A percentile compares a stretch with the other conserved stretches of the same genome.
phyloP scores from a whole-genome alignment of 768 basidiomycete species.

The Lactarius psammicola region DNA sequence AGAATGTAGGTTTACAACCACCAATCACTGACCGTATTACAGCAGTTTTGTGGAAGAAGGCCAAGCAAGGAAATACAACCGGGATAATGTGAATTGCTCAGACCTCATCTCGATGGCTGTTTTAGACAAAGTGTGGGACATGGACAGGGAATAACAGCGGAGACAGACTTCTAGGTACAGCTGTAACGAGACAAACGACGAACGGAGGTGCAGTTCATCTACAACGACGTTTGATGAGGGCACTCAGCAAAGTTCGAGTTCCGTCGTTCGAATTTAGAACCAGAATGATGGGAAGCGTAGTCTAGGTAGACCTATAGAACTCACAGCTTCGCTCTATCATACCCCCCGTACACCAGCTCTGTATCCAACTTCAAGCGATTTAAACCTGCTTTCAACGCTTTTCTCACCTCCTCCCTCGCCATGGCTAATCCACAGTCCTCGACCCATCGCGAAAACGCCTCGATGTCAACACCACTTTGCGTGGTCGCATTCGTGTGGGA shows the following conservation, averaged over 20 bases:
- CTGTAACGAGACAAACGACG: neutral
- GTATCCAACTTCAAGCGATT: neutral
- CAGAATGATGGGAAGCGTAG: neutral
- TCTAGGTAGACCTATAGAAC: neutral
- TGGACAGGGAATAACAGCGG: too few relatives aligned
- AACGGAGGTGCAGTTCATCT: neutral
- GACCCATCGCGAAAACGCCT: slow-evolving; percentile 56
- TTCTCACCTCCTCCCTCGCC: slow-evolving; percentile 33
- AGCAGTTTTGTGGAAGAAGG: slow-evolving; percentile 16
- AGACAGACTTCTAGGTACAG: too few relatives aligned
- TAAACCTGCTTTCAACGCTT: slow-evolving; percentile 8
- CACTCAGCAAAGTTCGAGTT: neutral
- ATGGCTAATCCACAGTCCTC: slow-evolving; percentile 38
- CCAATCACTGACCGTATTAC: too few relatives aligned
- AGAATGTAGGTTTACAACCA: too few relatives aligned
- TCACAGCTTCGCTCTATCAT: slow-evolving; percentile 8
- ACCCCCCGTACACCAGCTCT: slow-evolving; percentile 1
- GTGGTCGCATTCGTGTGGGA: slow-evolving; percentile 35
- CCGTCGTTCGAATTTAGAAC: neutral
- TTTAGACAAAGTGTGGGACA: too few relatives aligned
- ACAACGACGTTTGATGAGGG: neutral
- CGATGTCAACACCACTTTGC: slow-evolving; percentile 44
- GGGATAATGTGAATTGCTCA: too few relatives aligned
- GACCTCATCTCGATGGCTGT: too few relatives aligned
- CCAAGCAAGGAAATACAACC: neutral